phyloP scores from a whole-genome alignment of 805 yeast genomes.

The Suhomyces canberraensis region DNA sequence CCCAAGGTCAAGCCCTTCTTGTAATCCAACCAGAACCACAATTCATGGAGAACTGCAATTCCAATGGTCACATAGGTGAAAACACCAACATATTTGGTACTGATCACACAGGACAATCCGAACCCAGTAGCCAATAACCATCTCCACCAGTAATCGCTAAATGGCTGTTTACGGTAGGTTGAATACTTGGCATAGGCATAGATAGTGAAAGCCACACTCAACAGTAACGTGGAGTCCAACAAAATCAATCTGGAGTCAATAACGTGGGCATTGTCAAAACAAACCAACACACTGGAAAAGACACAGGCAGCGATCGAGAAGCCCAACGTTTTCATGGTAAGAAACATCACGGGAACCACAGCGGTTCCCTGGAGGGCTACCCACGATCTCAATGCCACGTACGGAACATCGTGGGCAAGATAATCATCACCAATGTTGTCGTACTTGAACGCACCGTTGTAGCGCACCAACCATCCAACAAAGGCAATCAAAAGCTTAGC shows the following conservation, averaged over 20 bases:
- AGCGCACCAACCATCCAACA: conserved; percentile 86
- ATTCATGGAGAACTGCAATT: conserved; percentile 74
- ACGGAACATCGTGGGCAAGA: conserved; percentile 77
- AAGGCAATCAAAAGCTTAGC: conserved; percentile 90
- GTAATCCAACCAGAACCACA: conserved; percentile 83
- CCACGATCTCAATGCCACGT: conserved; percentile 74
- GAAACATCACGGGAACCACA: conserved; percentile 79
- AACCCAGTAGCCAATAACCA: conserved; percentile 88
- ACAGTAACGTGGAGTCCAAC: conserved; percentile 83
- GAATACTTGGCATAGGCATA: conserved; percentile 78
- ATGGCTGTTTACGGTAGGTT: conserved; percentile 61
- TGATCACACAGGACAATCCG: conserved; percentile 83
- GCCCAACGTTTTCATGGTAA: conserved; percentile 81
- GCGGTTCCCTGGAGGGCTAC: conserved; percentile 79
- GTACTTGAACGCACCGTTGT: conserved; percentile 88
- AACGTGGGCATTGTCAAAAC: conserved; percentile 87
- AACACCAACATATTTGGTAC: conserved; percentile 94
- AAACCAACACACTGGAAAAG: conserved; percentile 71
- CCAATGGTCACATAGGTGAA: conserved; percentile 90
- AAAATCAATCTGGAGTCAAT: conserved; percentile 87
- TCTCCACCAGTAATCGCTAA: conserved; percentile 71
- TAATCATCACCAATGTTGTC: conserved; percentile 86
- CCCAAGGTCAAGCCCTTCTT: conserved; percentile 59
- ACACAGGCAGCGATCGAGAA: conserved; percentile 75
- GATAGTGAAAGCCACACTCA: conserved; percentile 79